A percentile compares a stretch with the other conserved stretches of the same genome.
These are phyloP conservation scores for Phytophthora boehmeriae DNA, from an alignment of 352 stramenopile genomes.

Conservation along the genomic window DNA sequence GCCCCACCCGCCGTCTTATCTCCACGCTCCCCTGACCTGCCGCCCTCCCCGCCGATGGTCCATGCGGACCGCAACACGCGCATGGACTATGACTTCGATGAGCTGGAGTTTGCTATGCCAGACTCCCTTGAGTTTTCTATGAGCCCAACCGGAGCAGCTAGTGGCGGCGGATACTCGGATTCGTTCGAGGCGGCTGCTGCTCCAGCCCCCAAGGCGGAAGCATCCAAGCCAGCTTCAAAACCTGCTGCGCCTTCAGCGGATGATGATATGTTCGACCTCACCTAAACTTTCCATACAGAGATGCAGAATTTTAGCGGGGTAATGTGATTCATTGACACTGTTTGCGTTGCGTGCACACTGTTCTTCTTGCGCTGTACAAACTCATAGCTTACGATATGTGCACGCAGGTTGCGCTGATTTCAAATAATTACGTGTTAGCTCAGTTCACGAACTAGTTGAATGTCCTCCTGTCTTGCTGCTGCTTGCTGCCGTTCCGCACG, in stretches of 20 bases:
- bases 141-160: slow-evolving; percentile 5
- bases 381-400: not conserved
- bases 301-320: slow-evolving; percentile 14
- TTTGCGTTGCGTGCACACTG: not conserved
- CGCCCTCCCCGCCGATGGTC: slow-evolving; percentile 20
- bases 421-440: slow-evolving; percentile 37
- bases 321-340: slow-evolving; percentile 21
- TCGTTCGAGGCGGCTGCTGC: slow-evolving; percentile 20
- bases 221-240: slow-evolving; percentile 20
- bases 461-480: slow-evolving; percentile 51
- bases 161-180: slow-evolving; percentile 13
- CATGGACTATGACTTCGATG: slow-evolving; percentile 70
- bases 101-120: slow-evolving; percentile 67
- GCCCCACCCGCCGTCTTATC: slow-evolving; percentile 13
- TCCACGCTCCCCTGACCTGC: slow-evolving; percentile 8
- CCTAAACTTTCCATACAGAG: slow-evolving; percentile 37
- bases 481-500: slow-evolving; percentile 50
- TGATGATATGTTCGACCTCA: slow-evolving; percentile 79
- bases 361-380: slow-evolving; percentile 12
- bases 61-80: slow-evolving; percentile 26
- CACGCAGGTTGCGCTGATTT: slow-evolving; percentile 6
- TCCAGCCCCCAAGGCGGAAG: slow-evolving; percentile 23
- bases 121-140: slow-evolving; percentile 46
- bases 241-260: slow-evolving; percentile 34
- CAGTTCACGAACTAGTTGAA: slow-evolving; percentile 62